A percentile compares a stretch with the other conserved stretches of the same genome.
Evolutionary conservation across 352 stramenopile species (phyloP).

Genomic region (Discostella stelligera): DNA sequence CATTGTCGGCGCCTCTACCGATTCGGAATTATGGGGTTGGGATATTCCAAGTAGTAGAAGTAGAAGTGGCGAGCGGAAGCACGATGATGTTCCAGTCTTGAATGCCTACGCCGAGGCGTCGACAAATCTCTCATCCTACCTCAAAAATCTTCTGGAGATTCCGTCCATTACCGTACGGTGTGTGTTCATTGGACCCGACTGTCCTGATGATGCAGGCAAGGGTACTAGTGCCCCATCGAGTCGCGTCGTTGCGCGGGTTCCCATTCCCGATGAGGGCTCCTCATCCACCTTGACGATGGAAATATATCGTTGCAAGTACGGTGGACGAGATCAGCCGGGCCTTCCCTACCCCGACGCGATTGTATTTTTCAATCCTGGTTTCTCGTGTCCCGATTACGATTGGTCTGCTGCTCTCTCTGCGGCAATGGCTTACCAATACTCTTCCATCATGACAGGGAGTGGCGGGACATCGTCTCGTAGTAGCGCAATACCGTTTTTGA

Average conservation of each 20-base stretch:
- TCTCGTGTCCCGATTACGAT: conserved; percentile 79
- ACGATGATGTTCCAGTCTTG: conserved; percentile 35
- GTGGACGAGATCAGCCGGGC: conserved; percentile 2
- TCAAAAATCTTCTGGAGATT: conserved; percentile 35
- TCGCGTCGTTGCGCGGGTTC: background rate
- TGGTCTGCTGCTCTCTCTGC: conserved; percentile 50
- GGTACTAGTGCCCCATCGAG: no score
- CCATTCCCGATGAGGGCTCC: conserved; percentile 32
- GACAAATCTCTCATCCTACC: conserved; percentile 55
- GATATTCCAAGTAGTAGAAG: conserved; percentile 20
- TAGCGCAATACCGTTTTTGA: conserved; percentile 60
- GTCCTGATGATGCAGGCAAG: conserved; percentile 39
- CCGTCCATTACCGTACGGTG: conserved; percentile 46
- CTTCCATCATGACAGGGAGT: conserved; percentile 17
- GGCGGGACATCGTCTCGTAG: background rate
- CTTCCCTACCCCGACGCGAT: conserved; percentile 58
- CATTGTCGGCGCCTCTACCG: conserved; percentile 68
- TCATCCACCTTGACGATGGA: conserved; percentile 36
- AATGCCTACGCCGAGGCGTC: conserved; percentile 76
- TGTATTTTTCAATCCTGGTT: conserved; percentile 82
- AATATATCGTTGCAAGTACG: conserved; percentile 45
- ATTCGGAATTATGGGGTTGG: conserved; percentile 80
- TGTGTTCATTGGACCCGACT: conserved; percentile 75
- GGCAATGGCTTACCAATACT: conserved; percentile 34
- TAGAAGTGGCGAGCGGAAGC: conserved; percentile 3